A percentile compares a stretch with the other conserved stretches of the same genome.
These are phyloP conservation scores for Strigomonas galati DNA, from an alignment of 208 protist genomes.

Conservation along the genomic window DNA sequence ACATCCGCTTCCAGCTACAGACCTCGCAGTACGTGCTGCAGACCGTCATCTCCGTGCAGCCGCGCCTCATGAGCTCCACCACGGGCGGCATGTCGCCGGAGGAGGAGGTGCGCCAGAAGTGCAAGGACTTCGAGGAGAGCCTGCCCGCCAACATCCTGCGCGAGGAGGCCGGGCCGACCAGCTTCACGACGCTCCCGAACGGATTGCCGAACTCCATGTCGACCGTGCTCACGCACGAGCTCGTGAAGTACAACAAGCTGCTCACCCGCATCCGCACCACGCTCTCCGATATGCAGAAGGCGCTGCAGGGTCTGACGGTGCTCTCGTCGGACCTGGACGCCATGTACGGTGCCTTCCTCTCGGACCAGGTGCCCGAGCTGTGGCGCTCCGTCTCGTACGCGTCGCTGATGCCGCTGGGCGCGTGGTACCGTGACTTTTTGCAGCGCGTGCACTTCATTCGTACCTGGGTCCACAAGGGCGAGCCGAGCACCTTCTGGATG, in stretches of 20 bases:
- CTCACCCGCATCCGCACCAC: constrained; percentile 84
- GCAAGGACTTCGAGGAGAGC: constrained; percentile 82
- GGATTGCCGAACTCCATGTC: constrained; percentile 95
- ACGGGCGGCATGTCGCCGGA: constrained; percentile 55
- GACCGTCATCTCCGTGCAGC: constrained; percentile 93
- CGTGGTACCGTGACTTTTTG: constrained; percentile 96
- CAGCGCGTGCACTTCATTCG: constrained; percentile 92
- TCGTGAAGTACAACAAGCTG: constrained; percentile 96
- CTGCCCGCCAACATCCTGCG: constrained; percentile 61
- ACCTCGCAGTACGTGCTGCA: constrained; percentile 90
- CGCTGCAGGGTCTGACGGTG: constrained; percentile 96
- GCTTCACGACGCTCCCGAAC: constrained; percentile 88
- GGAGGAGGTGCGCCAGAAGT: constrained; percentile 91
- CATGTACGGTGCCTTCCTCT: constrained; percentile 95
- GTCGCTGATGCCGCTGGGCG: constrained; percentile 95
- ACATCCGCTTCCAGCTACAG: constrained; percentile 95
- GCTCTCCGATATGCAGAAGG: constrained; percentile 92
- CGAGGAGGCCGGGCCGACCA: constrained; percentile 85
- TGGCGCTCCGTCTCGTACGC: constrained; percentile 94
- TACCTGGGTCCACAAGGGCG: constrained; percentile 91
- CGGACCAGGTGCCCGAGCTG: constrained; percentile 93
- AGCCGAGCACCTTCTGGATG: constrained; percentile 94
- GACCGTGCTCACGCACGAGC: constrained; percentile 96
- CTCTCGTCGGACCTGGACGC: constrained; percentile 94
- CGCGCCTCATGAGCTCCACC: constrained; percentile 46